A percentile compares a stretch with the other conserved stretches of the same genome.
Evolutionary conservation across 441 rosid genomes (phyloP).

Genomic region (Jatropha multifida): DNA sequence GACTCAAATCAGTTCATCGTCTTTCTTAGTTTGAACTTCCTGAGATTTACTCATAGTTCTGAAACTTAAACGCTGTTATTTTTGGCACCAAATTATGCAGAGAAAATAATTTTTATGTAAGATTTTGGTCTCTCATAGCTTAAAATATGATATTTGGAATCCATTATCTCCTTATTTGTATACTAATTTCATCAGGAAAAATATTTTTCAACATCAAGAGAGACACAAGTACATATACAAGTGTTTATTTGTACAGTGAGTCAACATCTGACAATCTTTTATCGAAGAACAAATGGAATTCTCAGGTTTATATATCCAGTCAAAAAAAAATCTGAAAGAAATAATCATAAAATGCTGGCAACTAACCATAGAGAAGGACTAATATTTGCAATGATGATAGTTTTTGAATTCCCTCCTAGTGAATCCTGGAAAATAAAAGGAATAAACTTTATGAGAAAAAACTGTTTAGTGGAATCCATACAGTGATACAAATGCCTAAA

Average conservation of each 20-base stretch:
- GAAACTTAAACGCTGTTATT: neutral
- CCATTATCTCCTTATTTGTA: neutral
- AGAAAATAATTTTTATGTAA: neutral
- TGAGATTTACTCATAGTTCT: neutral
- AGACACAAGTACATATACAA: neutral
- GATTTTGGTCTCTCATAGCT: neutral
- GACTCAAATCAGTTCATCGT: no score
- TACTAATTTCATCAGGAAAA: neutral
- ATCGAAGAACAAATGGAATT: neutral
- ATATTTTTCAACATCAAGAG: neutral
- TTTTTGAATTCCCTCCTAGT: slow-evolving; percentile 95
- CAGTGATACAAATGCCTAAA: neutral
- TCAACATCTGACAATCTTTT: neutral
- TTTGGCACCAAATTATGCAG: neutral
- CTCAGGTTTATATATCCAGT: neutral
- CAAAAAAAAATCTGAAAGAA: neutral
- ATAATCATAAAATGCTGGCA: slow-evolving; percentile 1
- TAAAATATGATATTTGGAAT: neutral
- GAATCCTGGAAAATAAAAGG: slow-evolving; percentile 66
- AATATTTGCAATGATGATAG: slow-evolving; percentile 90
- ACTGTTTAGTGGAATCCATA: neutral
- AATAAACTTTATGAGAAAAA: slow-evolving; percentile 22
- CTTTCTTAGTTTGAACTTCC: neutral
- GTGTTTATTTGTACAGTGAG: neutral
- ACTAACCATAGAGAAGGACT: slow-evolving; percentile 82